Evolutionary conservation across 163 green algal species (phyloP).

Genomic region (Smithsoniella earleae): DNA sequence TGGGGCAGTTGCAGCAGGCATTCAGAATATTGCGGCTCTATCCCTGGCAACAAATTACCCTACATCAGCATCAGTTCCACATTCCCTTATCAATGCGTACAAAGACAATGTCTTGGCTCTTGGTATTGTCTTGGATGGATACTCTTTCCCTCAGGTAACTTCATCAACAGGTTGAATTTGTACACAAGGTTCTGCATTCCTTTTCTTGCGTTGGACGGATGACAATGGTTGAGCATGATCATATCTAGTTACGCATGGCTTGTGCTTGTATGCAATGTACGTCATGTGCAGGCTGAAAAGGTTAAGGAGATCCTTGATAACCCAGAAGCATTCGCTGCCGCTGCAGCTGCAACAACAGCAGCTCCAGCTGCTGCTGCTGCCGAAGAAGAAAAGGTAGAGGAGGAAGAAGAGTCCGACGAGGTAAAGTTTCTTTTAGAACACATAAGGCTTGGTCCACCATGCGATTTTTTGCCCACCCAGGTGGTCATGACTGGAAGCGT

Average conservation of each 20-base stretch:
- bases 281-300: constrained; percentile 35
- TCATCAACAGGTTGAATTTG: background rate
- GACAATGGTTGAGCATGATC: background rate
- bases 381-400: constrained; percentile 42
- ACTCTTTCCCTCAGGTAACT: constrained; percentile 79
- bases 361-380: constrained; percentile 38
- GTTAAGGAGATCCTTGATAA: constrained; percentile 87
- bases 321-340: constrained; percentile 70
- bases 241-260: background rate
- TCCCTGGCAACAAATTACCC: constrained; percentile 79
- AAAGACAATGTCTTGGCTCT: constrained; percentile 94
- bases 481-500: no score
- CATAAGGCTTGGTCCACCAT: no score
- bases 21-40: constrained; percentile 79
- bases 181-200: constrained; percentile 29
- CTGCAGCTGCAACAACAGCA: constrained; percentile 45
- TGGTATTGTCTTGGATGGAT: constrained; percentile 79
- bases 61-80: constrained; percentile 79
- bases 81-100: constrained; percentile 94
- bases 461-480: constrained; percentile 37
- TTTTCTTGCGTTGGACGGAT: constrained; percentile 31
- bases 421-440: no score
- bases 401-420: constrained; percentile 67
- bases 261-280: background rate
- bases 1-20: constrained; percentile 47